Conservation (phyloP, 2,329 filamentous ascomycete genomes). For the Diplodia mutila region DNA sequence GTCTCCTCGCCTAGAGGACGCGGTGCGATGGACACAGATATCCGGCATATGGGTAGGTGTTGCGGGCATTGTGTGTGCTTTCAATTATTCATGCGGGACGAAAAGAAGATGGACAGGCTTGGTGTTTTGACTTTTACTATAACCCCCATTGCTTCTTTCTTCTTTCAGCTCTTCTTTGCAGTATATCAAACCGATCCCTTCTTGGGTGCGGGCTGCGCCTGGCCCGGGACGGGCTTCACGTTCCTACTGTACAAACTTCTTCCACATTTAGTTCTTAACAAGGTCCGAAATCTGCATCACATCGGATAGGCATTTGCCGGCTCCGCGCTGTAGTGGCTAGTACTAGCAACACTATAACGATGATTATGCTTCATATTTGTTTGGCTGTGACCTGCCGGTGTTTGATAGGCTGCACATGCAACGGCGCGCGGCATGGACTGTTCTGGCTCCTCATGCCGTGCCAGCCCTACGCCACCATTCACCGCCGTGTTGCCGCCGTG, state of each 20-base stretch:
- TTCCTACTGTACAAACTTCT: conserved; percentile 18
- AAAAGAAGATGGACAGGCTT: conserved; percentile 17
- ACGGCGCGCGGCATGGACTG: neutral
- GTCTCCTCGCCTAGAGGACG: conserved; percentile 15
- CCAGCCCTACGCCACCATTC: neutral
- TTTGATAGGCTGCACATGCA: neutral
- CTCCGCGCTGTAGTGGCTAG: conserved; percentile 6
- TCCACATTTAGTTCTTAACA: neutral
- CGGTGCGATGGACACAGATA: neutral
- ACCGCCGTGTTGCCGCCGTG: neutral
- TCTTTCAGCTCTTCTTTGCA: neutral
- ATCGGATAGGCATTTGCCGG: conserved; percentile 5
- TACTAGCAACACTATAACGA: conserved; percentile 18
- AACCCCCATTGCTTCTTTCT: conserved; percentile 1
- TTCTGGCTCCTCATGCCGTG: neutral
- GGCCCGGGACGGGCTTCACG: neutral
- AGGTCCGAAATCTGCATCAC: conserved; percentile 18
- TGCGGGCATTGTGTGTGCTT: conserved; percentile 8
- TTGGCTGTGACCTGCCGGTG: neutral
- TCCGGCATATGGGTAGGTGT: conserved; percentile 14
- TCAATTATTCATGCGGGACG: conserved; percentile 22
- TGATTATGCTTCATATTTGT: conserved; percentile 3
- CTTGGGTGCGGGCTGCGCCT: conserved; percentile 7
- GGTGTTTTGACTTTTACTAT: conserved; percentile 19
- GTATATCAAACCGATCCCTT: conserved; percentile 14